Percentiles rank a stretch among this genome's conserved stretches.
Evolutionary conservation across 1,284 basidiomycete genomes (phyloP).

Genomic region (Porodaedalea pini): DNA sequence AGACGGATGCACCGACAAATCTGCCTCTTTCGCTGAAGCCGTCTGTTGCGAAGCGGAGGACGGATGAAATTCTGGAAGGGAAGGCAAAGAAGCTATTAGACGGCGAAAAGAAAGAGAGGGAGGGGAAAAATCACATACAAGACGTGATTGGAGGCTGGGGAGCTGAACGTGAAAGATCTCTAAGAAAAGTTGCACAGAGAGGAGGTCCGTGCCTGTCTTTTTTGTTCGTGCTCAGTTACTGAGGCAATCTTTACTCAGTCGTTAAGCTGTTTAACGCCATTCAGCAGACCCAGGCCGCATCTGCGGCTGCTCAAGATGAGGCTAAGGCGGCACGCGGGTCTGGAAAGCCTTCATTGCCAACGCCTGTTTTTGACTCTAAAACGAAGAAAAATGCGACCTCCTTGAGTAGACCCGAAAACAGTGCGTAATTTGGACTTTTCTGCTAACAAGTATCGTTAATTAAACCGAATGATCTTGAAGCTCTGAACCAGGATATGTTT

Average conservation of each 20-base stretch:
- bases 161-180: slow-evolving; percentile 67
- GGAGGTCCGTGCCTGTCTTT: slow-evolving; percentile 53
- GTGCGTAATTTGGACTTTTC: slow-evolving; percentile 32
- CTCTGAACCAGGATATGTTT: slow-evolving; percentile 66
- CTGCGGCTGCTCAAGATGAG: slow-evolving; percentile 49
- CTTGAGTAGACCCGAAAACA: slow-evolving; percentile 54
- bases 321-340: slow-evolving; percentile 59
- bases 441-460: background rate
- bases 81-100: slow-evolving; percentile 67
- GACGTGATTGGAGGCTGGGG: slow-evolving; percentile 85
- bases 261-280: slow-evolving; percentile 81
- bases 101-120: slow-evolving; percentile 69
- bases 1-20: slow-evolving; percentile 61
- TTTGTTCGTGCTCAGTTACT: background rate
- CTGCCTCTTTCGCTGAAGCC: slow-evolving; percentile 74
- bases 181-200: slow-evolving; percentile 78
- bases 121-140: slow-evolving; percentile 65
- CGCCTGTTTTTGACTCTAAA: slow-evolving; percentile 50
- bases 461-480: slow-evolving; percentile 34
- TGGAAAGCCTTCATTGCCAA: slow-evolving; percentile 67
- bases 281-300: slow-evolving; percentile 67
- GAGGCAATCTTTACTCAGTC: slow-evolving; percentile 40
- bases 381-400: slow-evolving; percentile 41
- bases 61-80: slow-evolving; percentile 68
- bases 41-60: slow-evolving; percentile 59